Evolutionary conservation across 1,284 basidiomycete species (phyloP).

Genomic region (Singerocomus inundabilis): DNA sequence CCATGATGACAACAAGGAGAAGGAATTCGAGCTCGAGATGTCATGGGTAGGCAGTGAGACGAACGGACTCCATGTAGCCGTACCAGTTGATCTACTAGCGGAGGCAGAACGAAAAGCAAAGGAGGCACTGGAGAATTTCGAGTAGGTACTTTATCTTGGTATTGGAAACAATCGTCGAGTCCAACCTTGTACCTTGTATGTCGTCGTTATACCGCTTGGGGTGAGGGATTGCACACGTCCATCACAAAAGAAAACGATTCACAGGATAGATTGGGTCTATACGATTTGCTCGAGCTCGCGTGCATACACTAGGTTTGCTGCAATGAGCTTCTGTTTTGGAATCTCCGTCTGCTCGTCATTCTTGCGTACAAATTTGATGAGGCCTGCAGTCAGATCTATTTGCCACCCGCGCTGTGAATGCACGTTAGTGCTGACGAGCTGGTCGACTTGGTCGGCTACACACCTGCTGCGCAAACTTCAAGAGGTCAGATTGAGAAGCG

Average conservation of each 20-base stretch:
- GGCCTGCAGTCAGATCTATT: conserved; percentile 58
- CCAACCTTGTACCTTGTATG: conserved; percentile 16
- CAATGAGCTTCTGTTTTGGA: conserved; percentile 78
- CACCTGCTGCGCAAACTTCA: conserved; percentile 77
- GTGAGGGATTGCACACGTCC: not conserved
- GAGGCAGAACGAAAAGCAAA: conserved; percentile 91
- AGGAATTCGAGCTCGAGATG: conserved; percentile 97
- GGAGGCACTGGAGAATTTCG: conserved; percentile 87
- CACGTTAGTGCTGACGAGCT: not conserved
- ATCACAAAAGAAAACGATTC: not conserved
- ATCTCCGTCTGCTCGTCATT: conserved; percentile 78
- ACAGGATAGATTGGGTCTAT: conserved; percentile 40
- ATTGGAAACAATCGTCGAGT: conserved; percentile 4
- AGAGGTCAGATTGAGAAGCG: conserved; percentile 70
- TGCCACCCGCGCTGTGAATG: conserved; percentile 66
- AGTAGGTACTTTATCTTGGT: conserved; percentile 42
- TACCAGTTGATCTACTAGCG: conserved; percentile 81
- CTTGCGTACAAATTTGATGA: conserved; percentile 67
- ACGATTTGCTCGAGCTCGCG: conserved; percentile 88
- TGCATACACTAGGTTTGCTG: conserved; percentile 73
- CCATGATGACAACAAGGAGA: conserved; percentile 97
- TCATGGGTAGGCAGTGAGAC: conserved; percentile 94
- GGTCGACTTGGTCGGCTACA: conserved; percentile 15
- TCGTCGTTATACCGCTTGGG: not conserved
- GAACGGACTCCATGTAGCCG: conserved; percentile 73